phyloP scores from a whole-genome alignment of 208 protist genomes.

The Leishmania aethiopica region DNA sequence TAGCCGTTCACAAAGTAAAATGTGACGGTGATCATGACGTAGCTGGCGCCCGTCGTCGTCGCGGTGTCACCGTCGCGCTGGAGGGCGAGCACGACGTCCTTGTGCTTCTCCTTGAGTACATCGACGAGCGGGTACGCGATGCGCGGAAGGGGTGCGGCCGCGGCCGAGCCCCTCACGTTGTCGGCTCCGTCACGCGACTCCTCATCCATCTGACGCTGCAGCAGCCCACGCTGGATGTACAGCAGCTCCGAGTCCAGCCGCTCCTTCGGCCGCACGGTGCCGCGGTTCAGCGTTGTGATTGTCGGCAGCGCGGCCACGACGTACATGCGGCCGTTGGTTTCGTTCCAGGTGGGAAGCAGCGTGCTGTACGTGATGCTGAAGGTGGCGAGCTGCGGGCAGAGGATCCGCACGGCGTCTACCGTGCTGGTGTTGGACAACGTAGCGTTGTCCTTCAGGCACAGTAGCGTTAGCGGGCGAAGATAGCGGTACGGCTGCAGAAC shows the following conservation, averaged over 20 bases:
- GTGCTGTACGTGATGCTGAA: conserved; percentile 82
- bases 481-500: conserved; percentile 36
- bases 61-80: conserved; percentile 76
- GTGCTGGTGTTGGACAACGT: conserved; percentile 47
- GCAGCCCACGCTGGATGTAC: conserved; percentile 86
- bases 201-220: conserved; percentile 33
- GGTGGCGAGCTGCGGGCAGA: conserved; percentile 57
- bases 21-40: conserved; percentile 76
- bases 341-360: conserved; percentile 80
- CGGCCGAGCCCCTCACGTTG: not conserved
- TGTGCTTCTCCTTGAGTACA: conserved; percentile 77
- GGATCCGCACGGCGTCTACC: conserved; percentile 65
- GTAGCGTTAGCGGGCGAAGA: conserved; percentile 52
- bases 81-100: conserved; percentile 84
- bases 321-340: conserved; percentile 85
- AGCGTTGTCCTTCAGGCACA: conserved; percentile 81
- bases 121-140: conserved; percentile 59
- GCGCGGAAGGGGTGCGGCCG: not conserved
- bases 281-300: conserved; percentile 77
- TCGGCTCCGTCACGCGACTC: not conserved
- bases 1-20: conserved; percentile 61
- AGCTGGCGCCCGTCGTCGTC: conserved; percentile 49
- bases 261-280: conserved; percentile 81
- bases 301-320: conserved; percentile 82
- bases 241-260: conserved; percentile 85